Percentiles rank a stretch among this genome's conserved stretches.
These are phyloP conservation scores for Fraxinus quadrangulata DNA, from an alignment of 257 asterid species.

Conservation along the genomic window DNA sequence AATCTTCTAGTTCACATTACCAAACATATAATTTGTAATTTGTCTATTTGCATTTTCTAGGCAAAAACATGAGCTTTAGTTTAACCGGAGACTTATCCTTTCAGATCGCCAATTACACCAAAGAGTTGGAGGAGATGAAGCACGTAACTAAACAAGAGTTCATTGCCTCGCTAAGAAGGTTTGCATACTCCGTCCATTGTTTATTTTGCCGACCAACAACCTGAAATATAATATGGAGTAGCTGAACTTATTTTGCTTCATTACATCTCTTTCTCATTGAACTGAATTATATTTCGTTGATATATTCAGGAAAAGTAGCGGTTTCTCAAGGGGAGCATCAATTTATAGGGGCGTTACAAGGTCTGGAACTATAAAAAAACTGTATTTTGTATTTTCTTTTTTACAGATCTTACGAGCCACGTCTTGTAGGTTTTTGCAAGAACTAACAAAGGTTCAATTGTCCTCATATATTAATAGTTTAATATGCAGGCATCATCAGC, in stretches of 20 bases:
- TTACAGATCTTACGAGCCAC: not conserved
- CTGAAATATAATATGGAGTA: no score
- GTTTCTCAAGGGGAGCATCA: conserved; percentile 92
- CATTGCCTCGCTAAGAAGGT: conserved; percentile 93
- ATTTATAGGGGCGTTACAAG: conserved; percentile 91
- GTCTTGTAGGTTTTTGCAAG: not conserved
- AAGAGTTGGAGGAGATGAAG: conserved; percentile 88
- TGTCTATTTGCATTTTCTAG: not conserved
- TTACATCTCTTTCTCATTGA: not conserved
- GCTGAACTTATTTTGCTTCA: no score
- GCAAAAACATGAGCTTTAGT: no score
- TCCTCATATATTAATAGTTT: not conserved
- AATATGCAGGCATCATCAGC: conserved; percentile 88
- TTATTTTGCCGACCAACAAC: not conserved
- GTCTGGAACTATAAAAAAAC: conserved; percentile 25
- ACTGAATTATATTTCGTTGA: not conserved
- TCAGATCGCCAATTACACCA: conserved; percentile 66
- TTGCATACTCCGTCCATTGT: not conserved
- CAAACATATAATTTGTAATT: no score
- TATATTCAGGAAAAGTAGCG: conserved; percentile 75
- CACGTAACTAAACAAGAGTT: conserved; percentile 77
- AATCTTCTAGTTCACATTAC: not conserved
- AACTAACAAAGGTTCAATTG: not conserved
- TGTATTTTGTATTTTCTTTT: not conserved
- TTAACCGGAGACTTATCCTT: conserved; percentile 3